Percentiles rank a stretch among this genome's conserved stretches.
These are phyloP conservation scores for Gonapodya sp. DNA, from an alignment of 192 early-diverging fungal genomes.

Conservation along the genomic window DNA sequence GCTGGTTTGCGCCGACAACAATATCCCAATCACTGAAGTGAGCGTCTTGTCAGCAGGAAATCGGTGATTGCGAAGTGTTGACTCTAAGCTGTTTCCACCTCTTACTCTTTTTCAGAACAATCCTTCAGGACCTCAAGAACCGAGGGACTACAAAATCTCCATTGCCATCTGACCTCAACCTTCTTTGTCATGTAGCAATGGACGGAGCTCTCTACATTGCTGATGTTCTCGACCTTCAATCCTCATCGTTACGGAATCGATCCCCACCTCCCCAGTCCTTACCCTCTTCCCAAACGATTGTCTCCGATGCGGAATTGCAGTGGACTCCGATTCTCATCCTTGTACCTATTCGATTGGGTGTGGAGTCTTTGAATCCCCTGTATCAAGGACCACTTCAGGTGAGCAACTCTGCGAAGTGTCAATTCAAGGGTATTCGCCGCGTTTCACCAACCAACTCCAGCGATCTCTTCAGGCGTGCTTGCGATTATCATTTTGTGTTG, in stretches of 20 bases:
- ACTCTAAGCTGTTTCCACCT: too few species aligned
- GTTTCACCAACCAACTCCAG: too few species aligned
- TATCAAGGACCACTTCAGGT: constrained; percentile 67
- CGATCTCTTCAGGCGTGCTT: constrained; percentile 68
- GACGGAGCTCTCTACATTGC: constrained; percentile 76
- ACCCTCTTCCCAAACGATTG: constrained; percentile 20
- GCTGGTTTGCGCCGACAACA: constrained; percentile 95
- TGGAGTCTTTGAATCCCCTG: constrained; percentile 76
- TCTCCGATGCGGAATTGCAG: constrained; percentile 19
- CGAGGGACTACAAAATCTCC: background rate
- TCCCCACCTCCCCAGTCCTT: constrained; percentile 20
- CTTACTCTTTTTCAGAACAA: constrained; percentile 34
- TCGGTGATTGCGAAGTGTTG: too few species aligned
- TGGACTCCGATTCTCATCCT: constrained; percentile 62
- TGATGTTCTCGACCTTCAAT: constrained; percentile 38
- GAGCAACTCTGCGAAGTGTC: constrained; percentile 18
- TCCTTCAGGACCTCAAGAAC: constrained; percentile 39
- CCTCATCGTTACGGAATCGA: constrained; percentile 26
- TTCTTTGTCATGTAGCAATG: constrained; percentile 66
- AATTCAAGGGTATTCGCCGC: too few species aligned
- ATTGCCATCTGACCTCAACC: constrained; percentile 26
- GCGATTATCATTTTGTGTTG: constrained; percentile 64
- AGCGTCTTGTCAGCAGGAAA: too few species aligned
- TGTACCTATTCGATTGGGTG: constrained; percentile 80
- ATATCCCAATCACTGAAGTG: constrained; percentile 73